Evolutionary conservation across 108 stramenopile species (phyloP).

Genomic region (Ochromonas danica): DNA sequence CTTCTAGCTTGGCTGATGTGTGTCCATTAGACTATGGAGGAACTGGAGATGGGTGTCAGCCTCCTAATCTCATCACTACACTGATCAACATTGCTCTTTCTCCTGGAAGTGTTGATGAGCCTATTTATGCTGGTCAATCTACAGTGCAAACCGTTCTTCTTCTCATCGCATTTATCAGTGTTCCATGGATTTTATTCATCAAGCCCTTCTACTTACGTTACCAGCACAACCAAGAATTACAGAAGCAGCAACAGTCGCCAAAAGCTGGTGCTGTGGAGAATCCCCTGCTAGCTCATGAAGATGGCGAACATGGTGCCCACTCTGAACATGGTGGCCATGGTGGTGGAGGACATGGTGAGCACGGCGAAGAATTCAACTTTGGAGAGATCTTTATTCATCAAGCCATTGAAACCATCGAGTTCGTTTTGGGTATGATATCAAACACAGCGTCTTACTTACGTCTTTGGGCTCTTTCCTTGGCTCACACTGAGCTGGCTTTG

Average conservation of each 20-base stretch:
- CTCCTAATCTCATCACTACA: slow-evolving; percentile 91
- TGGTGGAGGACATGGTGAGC: slow-evolving; percentile 73
- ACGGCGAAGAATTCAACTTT: slow-evolving; percentile 50
- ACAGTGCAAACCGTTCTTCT: slow-evolving; percentile 79
- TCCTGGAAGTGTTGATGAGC: slow-evolving; percentile 88
- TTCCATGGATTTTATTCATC: slow-evolving; percentile 85
- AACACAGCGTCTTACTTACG: slow-evolving; percentile 99
- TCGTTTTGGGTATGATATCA: slow-evolving; percentile 95
- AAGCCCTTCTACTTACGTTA: slow-evolving; percentile 62
- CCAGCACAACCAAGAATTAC: slow-evolving; percentile 31
- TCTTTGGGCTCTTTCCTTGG: slow-evolving; percentile 96
- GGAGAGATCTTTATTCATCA: slow-evolving; percentile 90
- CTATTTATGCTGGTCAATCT: slow-evolving; percentile 85
- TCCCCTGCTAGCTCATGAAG: slow-evolving; percentile 55
- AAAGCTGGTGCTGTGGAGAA: slow-evolving; percentile 12
- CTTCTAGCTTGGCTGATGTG: slow-evolving; percentile 61
- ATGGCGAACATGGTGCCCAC: slow-evolving; percentile 48
- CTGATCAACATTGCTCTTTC: slow-evolving; percentile 94
- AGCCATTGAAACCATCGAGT: slow-evolving; percentile 98
- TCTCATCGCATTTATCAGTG: slow-evolving; percentile 74
- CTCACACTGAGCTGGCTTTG: slow-evolving; percentile 93
- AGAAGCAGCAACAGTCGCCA: background rate
- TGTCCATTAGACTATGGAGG: slow-evolving; percentile 89
- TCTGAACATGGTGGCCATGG: slow-evolving; percentile 62
- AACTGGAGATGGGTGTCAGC: slow-evolving; percentile 86